phyloP scores from a whole-genome alignment of 1,284 basidiomycete species.

The Naganishia sp. region DNA sequence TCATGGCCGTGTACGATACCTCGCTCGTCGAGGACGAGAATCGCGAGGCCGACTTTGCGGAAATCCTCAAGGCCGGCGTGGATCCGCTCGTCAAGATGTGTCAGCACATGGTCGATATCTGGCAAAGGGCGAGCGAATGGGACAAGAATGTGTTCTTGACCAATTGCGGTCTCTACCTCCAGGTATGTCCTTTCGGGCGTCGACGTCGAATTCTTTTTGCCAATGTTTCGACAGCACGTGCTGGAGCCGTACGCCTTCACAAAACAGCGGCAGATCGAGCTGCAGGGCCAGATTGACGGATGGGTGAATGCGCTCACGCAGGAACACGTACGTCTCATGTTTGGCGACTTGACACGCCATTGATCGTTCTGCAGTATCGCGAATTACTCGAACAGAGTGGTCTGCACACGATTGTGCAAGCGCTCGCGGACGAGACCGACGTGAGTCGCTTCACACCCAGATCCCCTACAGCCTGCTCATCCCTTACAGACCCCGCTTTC shows the following conservation, averaged over 20 bases:
- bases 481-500: slow-evolving; percentile 61
- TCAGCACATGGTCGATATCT: slow-evolving; percentile 65
- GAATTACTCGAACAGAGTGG: slow-evolving; percentile 73
- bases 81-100: slow-evolving; percentile 81
- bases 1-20: slow-evolving; percentile 82
- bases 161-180: slow-evolving; percentile 78
- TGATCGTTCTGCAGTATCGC: slow-evolving; percentile 60
- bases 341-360: not conserved
- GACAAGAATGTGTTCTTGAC: slow-evolving; percentile 77
- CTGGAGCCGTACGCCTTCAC: slow-evolving; percentile 76
- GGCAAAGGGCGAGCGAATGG: slow-evolving; percentile 62
- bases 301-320: slow-evolving; percentile 68
- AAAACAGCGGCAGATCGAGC: slow-evolving; percentile 60
- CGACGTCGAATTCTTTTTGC: too few relatives aligned
- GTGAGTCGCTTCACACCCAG: slow-evolving; percentile 55
- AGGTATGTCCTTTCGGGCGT: slow-evolving; percentile 56
- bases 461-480: not conserved
- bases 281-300: slow-evolving; percentile 66
- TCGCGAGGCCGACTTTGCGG: slow-evolving; percentile 59
- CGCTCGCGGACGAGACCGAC: slow-evolving; percentile 61
- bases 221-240: slow-evolving; percentile 59
- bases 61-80: slow-evolving; percentile 75
- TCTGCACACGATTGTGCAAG: slow-evolving; percentile 65
- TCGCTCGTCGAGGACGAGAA: slow-evolving; percentile 62
- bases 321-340: slow-evolving; percentile 69